Base-by-base conservation (phyloP, 768 basidiomycete genomes). In the Hysterangium stoloniferum region DNA sequence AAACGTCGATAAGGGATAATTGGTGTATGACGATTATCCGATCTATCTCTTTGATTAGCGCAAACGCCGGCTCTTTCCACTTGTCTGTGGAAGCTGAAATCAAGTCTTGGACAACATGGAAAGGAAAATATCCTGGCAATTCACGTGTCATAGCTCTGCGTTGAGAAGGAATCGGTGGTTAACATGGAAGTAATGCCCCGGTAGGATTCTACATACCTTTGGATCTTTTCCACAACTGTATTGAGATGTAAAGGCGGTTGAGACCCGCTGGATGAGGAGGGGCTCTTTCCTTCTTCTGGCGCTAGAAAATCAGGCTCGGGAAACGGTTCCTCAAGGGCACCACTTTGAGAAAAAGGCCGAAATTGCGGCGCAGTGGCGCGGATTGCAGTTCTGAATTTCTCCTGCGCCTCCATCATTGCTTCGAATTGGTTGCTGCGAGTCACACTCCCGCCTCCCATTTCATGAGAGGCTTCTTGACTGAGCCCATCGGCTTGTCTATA, bases 321-420 rank as follows among this genome's bases (percentile, higher is more conserved):
- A 59, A 22, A 13, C 12, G 22, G 42, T 52, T 62, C 19, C 48
- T 54, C n/a, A 42, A 48, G 1, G 32, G 42, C 20, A 48, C 42
- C 15, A 27, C 35, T 47, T 13, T 50, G 62, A 20, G 63, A 65
- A 54, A 74, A 79, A 0, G 83, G 82, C 5, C 69, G 54, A 54
- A 87, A 86, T 2, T 72, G 58, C 0, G 84, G 84, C 0, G 79
- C 75, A 0, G 83, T 84, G 0, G 40, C 42, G 1, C 71, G 68
- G 36, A 86, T 78, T 0, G 66, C 64, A 1, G 47, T 48, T 8
- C 71, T 67, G 63, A 86, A 87, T 0, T 32, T 32, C 4, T 70
- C 62, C 36, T 79, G 75, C 0, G 66, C 64, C 0, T 76, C 73
- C 2, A 73, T 71, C 11, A 88, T 78, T 0, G 59, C 45, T 54